Evolutionary conservation across 2,329 filamentous ascomycete genomes (phyloP).

Genomic region (Myotisia sp.): DNA sequence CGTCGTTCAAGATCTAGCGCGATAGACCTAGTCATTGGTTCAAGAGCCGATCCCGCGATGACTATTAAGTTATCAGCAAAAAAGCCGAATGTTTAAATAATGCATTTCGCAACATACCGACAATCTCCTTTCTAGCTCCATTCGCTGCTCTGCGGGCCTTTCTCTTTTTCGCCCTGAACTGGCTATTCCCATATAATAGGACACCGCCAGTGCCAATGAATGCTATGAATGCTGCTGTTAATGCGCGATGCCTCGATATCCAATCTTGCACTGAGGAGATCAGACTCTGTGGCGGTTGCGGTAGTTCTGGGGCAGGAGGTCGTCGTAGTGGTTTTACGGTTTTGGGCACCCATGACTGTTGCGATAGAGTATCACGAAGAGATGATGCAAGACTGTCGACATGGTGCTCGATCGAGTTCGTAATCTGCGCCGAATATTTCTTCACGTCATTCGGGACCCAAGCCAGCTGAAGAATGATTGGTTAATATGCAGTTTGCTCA

Average conservation of each 20-base stretch:
- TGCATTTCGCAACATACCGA: conserved; percentile 31
- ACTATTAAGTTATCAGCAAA: conserved; percentile 39
- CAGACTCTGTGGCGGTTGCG: conserved; percentile 29
- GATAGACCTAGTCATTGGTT: conserved; percentile 70
- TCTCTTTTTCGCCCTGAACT: conserved; percentile 43
- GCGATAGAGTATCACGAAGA: conserved; percentile 54
- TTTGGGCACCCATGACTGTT: conserved; percentile 59
- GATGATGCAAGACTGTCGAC: conserved; percentile 61
- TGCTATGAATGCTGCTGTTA: conserved; percentile 57
- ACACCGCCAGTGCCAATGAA: conserved; percentile 51
- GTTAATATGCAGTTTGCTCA: background rate
- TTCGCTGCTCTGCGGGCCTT: conserved; percentile 66
- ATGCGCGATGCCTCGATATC: conserved; percentile 56
- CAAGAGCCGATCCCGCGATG: conserved; percentile 71
- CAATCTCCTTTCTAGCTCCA: conserved; percentile 74
- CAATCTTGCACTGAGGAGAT: conserved; percentile 52
- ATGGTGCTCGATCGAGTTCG: conserved; percentile 65
- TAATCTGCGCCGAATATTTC: conserved; percentile 56
- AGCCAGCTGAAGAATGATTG: conserved; percentile 33
- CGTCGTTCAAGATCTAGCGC: conserved; percentile 76
- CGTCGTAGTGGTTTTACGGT: conserved; percentile 42
- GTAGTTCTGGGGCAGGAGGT: conserved; percentile 12
- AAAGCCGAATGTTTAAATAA: background rate
- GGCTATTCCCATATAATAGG: conserved; percentile 48
- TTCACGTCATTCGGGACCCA: conserved; percentile 52